Evolutionary conservation across 2,329 filamentous ascomycete species (phyloP).

Genomic region (Aspergillaceae sp.): DNA sequence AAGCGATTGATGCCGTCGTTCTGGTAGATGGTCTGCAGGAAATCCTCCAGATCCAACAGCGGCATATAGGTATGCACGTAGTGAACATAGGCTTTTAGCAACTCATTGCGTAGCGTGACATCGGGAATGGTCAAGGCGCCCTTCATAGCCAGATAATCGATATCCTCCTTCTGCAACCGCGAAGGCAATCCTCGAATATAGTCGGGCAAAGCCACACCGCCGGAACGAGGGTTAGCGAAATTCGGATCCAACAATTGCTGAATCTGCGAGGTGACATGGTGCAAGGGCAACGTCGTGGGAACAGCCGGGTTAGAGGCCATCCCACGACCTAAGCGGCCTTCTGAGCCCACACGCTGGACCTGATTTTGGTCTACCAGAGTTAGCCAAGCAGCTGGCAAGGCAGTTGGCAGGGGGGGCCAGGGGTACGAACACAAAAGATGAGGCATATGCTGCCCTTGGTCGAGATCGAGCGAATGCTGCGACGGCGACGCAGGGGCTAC

Average conservation of each 20-base stretch:
- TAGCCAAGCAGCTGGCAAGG: not conserved
- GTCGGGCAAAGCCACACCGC: conserved; percentile 44
- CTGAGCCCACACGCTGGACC: conserved; percentile 39
- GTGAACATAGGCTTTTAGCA: conserved; percentile 74
- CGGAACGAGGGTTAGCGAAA: conserved; percentile 43
- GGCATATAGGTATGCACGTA: conserved; percentile 95
- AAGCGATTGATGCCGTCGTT: conserved; percentile 63
- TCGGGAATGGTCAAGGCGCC: conserved; percentile 72
- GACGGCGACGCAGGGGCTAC: conserved; percentile 34
- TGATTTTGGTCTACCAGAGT: conserved; percentile 24
- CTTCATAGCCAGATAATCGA: conserved; percentile 74
- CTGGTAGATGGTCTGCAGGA: conserved; percentile 49
- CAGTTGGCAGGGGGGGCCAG: not conserved
- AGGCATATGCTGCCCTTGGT: conserved; percentile 51
- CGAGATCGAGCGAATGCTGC: conserved; percentile 39
- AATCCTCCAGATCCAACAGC: conserved; percentile 60
- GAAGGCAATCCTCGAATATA: conserved; percentile 74
- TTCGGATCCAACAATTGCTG: conserved; percentile 32
- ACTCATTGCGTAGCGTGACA: conserved; percentile 62
- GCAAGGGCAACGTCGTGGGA: conserved; percentile 29
- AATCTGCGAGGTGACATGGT: conserved; percentile 27
- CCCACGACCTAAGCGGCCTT: conserved; percentile 37
- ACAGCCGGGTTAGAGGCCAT: conserved; percentile 37
- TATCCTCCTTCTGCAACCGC: conserved; percentile 70
- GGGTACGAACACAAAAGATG: conserved; percentile 53